Conservation (phyloP, 225 moss, liverwort and hornwort species). For the Pseudisothecium myosuroides region DNA sequence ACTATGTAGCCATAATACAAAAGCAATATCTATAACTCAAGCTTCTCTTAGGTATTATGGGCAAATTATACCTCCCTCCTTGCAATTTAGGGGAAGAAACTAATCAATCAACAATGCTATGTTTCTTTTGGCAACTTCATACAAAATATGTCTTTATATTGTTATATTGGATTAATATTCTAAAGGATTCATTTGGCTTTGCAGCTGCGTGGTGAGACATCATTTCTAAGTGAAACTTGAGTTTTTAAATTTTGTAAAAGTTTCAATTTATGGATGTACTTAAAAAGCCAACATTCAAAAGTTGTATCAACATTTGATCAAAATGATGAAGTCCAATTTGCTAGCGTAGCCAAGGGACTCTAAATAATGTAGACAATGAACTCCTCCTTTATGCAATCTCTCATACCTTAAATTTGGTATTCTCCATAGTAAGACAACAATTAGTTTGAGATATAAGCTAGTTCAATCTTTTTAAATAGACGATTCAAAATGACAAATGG, state of each 20-base stretch:
- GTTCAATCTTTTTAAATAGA: not conserved
- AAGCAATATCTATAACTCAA: not conserved
- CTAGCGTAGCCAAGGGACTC: rapidly evolving
- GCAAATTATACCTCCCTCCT: rapidly evolving
- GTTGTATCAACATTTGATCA: not conserved
- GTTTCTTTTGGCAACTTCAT: not conserved
- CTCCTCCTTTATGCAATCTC: not conserved
- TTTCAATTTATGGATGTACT: not conserved
- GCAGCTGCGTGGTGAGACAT: rapidly evolving
- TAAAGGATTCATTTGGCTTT: not conserved
- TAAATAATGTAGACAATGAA: not conserved
- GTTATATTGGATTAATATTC: not conserved
- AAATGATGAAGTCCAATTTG: not conserved
- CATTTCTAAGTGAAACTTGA: not conserved
- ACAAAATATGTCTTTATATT: not conserved
- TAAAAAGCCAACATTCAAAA: not conserved
- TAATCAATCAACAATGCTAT: not conserved
- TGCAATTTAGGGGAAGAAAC: rapidly evolving
- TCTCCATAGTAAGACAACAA: rapidly evolving
- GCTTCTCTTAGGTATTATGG: rapidly evolving
- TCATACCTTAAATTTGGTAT: not conserved
- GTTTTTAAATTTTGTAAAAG: not conserved
- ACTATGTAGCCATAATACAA: not conserved
- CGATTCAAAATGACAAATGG: not conserved
- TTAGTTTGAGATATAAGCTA: not conserved